Evolutionary conservation across 164 flowering plant species (phyloP), one percentile per base, ranked within the genome.

Genomic region (Vitis amurensis): DNA sequence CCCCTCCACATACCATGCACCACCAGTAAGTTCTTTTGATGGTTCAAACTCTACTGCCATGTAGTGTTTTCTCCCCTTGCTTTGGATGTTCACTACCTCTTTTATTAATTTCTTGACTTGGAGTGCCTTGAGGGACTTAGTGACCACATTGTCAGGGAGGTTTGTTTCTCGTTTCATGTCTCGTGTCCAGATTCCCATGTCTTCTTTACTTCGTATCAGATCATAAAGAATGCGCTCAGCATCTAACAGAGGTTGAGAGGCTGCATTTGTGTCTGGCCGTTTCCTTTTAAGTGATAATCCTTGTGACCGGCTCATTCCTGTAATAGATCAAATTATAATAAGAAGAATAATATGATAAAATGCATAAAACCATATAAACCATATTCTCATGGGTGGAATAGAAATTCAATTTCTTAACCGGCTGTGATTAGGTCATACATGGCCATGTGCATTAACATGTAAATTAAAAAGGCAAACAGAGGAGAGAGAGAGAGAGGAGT

Each of bases 31-130:
- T 55, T 88, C 97, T 68, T 74, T 73, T 0, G 97, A 84, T 2
- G 99, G 97, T 59, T 88, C 84, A 58, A 87, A 89, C 53, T 96
- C 97, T 1, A 71, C 71, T 2, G 87, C 92, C 85, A 96, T 83
- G 68, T 71, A 87, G 62, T 69, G 77, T 29, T 88, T 89, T 44
- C 56, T 82, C 9, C 80, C 81, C 61, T 83, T 89, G 78, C 72
- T 78, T 59, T 83, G 78, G 47, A 87, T 66, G 69, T 84, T 83
- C 3, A 60, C 64, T 1, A 95, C 91, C 66, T 81, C 83, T 74
- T 93, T 95, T 53, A 95, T 87, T 75, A 81, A 63, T 2, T 61
- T 67, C 74, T 79, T 82, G 15, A 48, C 47, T 61, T 68, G 68
- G 29, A 95, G 91, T 0, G 74, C 27, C 68, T 87, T 88, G 50